These are phyloP conservation scores for Cymbidium sinense DNA, from an alignment of 106 monocot genomes.

Conservation along the genomic window DNA sequence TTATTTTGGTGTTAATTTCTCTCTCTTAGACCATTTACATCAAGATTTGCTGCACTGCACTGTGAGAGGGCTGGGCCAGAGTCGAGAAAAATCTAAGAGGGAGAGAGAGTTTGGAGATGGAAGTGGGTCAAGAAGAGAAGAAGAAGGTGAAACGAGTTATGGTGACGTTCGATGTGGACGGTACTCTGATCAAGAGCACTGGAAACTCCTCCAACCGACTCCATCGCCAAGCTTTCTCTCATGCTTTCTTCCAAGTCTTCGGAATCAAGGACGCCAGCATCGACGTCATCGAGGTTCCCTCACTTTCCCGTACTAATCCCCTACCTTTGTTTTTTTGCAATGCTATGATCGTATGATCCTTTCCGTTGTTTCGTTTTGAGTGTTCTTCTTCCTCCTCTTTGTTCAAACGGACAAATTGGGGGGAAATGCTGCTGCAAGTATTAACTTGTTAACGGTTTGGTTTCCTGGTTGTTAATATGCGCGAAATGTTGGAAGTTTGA, in stretches of 20 bases:
- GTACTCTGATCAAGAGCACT: constrained; percentile 35
- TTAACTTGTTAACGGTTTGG: no score
- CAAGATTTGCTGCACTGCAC: no score
- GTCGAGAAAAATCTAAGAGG: not conserved
- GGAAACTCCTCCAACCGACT: constrained; percentile 38
- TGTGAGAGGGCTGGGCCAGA: no score
- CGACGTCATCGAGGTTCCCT: constrained; percentile 39
- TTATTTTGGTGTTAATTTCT: no score
- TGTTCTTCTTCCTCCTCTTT: not conserved
- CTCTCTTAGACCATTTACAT: no score
- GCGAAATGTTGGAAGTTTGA: no score
- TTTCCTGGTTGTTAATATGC: no score
- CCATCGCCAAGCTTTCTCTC: constrained; percentile 50
- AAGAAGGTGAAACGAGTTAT: constrained; percentile 20
- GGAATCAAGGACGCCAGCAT: constrained; percentile 32
- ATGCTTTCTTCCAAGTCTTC: constrained; percentile 38
- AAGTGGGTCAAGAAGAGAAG: not conserved
- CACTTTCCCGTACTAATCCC: not conserved
- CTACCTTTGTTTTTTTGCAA: not conserved
- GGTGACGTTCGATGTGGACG: constrained; percentile 63
- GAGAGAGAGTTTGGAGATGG: not conserved
- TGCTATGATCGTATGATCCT: not conserved
- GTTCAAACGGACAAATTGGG: no score
- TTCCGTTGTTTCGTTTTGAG: not conserved
- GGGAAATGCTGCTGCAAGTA: no score